Conservation (phyloP, 176 grass and related monocot genomes). For the Triticum timopheevii region DNA sequence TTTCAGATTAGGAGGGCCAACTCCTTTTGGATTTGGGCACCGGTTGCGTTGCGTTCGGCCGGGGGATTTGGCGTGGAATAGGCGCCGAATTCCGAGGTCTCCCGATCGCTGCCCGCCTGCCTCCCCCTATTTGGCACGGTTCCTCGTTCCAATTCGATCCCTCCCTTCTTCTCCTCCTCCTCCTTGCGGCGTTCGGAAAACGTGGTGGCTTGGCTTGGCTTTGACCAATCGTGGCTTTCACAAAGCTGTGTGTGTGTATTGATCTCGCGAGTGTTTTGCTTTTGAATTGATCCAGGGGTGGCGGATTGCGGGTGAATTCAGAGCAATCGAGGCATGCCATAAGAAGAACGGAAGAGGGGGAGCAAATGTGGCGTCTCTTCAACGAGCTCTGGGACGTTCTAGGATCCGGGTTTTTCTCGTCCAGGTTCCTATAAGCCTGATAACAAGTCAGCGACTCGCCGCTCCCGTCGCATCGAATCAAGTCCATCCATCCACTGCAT, state of each 20-base stretch:
- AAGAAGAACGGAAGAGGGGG: not conserved
- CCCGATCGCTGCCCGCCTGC: not conserved
- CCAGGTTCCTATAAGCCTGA: constrained; percentile 41
- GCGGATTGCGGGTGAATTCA: not conserved
- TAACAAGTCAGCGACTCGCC: not conserved
- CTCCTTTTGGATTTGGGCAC: constrained; percentile 13
- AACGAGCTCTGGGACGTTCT: constrained; percentile 52
- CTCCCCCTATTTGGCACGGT: constrained; percentile 20
- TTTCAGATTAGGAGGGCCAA: not conserved
- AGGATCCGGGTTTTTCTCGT: constrained; percentile 58
- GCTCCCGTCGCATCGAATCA: not conserved
- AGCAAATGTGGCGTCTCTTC: constrained; percentile 49
- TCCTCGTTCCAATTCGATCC: constrained; percentile 7
- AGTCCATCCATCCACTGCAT: not conserved
- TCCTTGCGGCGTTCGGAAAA: not conserved
- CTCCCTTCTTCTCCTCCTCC: not conserved
- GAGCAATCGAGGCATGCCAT: not conserved
- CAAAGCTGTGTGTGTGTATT: not conserved
- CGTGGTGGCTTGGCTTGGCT: constrained; percentile 15
- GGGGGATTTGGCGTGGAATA: not conserved
- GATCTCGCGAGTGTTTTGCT: constrained; percentile 7
- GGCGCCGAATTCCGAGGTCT: not conserved
- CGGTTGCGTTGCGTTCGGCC: constrained; percentile 5
- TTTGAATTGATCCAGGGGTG: constrained; percentile 17
- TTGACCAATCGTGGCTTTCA: constrained; percentile 11